Base-by-base conservation (phyloP, 202 grass and related monocot genomes). In the Brachypodium distachyon region DNA sequence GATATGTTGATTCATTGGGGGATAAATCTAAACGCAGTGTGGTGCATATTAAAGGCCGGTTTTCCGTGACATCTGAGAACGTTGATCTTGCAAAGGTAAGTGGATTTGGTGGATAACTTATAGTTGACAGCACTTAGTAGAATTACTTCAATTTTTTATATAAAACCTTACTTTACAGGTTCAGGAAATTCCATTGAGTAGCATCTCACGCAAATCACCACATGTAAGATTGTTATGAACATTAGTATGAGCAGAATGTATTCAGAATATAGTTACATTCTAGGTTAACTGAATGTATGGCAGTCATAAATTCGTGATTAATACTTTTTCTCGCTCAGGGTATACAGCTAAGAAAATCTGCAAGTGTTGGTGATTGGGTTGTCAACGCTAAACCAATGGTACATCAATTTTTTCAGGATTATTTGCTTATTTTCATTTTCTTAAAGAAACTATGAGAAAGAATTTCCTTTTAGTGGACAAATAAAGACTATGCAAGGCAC, bases 61-160 rank as follows among this genome's bases (percentile, higher is more conserved):
- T 99, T 89, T 99, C 96, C 17, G 96, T 99, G 83, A 99, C 96
- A 77, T 99, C 96, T 81, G 96, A 99, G 79, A 99, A 93, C 73
- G 87, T 99, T 0, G 96, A 99, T 93, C 96, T 99, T 89, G 96
- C 85, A 57, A 96, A 99, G 85, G 96, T 96, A 74, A 83, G 82
- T 42, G 34, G 36, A 72, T 43, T 81, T 18, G 47, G 54, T 76
- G 43, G 59, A 54, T 83, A 77, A 60, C 12, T 47, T 83, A 66
- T n/a, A 63, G 27, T 19, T 27, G 34, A 22, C 52, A 44, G 6
- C 65, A 77, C 23, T 40, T 38, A 57, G 13, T 21, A 62, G 27
- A 63, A 39, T 75, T 54, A 44, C 27, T 49, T 70, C 9, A 37
- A 26, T 46, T 18, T 61, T 37, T 34, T 49, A 16, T 57, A 76